Evolutionary conservation across 2,329 filamentous ascomycete species (phyloP).

Genomic region (Ceratocystis destructans): DNA sequence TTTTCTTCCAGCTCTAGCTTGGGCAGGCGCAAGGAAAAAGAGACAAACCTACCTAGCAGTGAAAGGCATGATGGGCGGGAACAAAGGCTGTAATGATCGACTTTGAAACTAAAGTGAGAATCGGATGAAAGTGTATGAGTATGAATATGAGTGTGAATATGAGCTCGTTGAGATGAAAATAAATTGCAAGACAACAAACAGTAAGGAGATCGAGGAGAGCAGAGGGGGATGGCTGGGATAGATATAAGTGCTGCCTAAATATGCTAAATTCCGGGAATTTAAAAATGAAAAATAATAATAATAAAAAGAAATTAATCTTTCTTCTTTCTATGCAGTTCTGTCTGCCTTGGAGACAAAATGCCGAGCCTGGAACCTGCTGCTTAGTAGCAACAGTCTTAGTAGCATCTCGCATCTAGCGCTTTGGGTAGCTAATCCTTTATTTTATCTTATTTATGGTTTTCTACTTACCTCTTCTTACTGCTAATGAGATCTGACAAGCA

Average conservation of each 20-base stretch:
- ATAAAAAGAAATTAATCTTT: not conserved
- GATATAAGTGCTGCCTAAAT: not conserved
- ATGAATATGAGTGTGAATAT: not conserved
- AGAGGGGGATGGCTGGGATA: not conserved
- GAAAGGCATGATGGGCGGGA: conserved; percentile 39
- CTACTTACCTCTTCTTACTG: not conserved
- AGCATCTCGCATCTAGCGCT: too few relatives aligned
- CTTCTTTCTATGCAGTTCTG: not conserved
- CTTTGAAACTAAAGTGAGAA: not conserved
- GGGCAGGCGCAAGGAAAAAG: not conserved
- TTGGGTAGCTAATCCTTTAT: not conserved
- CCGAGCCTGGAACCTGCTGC: not conserved
- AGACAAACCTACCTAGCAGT: conserved; percentile 38
- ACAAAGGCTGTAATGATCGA: not conserved
- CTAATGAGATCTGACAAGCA: conserved; percentile 4
- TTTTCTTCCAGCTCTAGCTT: too few relatives aligned
- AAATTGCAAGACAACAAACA: not conserved
- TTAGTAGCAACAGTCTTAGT: not conserved
- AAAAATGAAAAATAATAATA: not conserved
- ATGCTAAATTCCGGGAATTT: not conserved
- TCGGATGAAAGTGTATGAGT: not conserved
- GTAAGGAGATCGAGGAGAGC: not conserved
- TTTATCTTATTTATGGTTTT: not conserved
- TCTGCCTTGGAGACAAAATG: not conserved
- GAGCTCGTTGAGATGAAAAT: not conserved